phyloP scores from a whole-genome alignment of 2,329 filamentous ascomycete species.

The Fusarium protoensiforme region DNA sequence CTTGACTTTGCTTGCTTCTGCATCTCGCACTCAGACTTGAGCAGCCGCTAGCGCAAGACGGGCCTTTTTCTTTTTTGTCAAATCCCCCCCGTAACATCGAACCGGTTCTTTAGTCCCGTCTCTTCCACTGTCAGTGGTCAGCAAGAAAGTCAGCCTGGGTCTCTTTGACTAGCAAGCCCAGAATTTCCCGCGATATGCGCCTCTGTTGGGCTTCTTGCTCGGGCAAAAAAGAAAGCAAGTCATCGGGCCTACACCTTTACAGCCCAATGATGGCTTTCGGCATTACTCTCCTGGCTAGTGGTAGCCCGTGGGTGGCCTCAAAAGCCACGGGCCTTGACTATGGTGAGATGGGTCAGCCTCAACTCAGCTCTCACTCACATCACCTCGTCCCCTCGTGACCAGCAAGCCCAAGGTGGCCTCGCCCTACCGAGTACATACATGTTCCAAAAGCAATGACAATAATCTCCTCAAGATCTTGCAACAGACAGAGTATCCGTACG shows the following conservation, averaged over 20 bases:
- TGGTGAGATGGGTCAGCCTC: constrained; percentile 2
- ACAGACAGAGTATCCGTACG: neutral
- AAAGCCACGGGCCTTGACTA: neutral
- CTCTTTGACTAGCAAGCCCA: neutral
- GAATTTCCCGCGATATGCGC: neutral
- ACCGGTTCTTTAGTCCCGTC: neutral
- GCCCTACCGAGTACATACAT: neutral
- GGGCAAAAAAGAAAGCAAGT: neutral
- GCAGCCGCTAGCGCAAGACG: constrained; percentile 24
- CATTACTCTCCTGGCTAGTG: neutral
- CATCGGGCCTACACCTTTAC: neutral
- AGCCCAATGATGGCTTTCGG: constrained; percentile 3
- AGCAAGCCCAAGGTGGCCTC: neutral
- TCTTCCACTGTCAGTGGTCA: constrained; percentile 13
- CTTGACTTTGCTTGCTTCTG: neutral
- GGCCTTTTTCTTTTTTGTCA: neutral
- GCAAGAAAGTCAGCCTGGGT: constrained; percentile 9
- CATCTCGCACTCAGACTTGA: constrained; percentile 26
- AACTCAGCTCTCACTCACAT: constrained; percentile 28
- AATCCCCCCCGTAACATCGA: constrained; percentile 7
- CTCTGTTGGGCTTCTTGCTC: neutral
- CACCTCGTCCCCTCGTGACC: constrained; percentile 16
- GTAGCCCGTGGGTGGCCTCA: neutral
- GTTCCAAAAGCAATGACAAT: neutral
- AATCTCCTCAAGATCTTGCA: neutral